Base-by-base conservation (phyloP, 345 rosid species). In the Melastoma malabathricum region DNA sequence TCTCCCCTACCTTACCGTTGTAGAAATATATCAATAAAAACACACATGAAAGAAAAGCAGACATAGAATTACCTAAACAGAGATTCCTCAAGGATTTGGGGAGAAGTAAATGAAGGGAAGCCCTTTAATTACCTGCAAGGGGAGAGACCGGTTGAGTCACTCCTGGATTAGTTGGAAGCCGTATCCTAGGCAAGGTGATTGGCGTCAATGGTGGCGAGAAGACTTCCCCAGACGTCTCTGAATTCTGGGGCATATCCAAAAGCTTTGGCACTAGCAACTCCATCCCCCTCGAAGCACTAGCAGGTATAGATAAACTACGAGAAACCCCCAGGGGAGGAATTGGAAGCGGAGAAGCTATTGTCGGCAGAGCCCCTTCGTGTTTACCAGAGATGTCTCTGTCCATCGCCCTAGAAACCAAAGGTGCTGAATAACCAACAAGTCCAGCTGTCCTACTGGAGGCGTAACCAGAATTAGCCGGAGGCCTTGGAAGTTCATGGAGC, bases 401-500 rank as follows among this genome's bases (percentile, higher is more conserved):
- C 39, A 67, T 72, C 61, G 74, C 71, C 77, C 70, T 72, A 14
- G 72, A 67, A n/a, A 75, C 67, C 68, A 88, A 55, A 10, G 95
- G 99, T 15, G 88, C 94, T 18, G 97, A 93, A 60, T 77, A 72
- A 54, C 89, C 90, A 46, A 72, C 50, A 20, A 59, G 41, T 50
- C 66, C 62, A 15, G 59, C 58, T 27, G 74, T 71, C 59, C 73
- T 80, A 43, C 79, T 64, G 6, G 81, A 55, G 56, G 67, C 70
- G 52, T 62, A 25, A 20, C 46, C 50, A 31, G 68, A 69, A 66
- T 64, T 73, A 43, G 65, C 67, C 2, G 94, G 94, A 22, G 97
- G 99, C 75, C 95, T 81, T 25, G 99, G 99, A 68, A 93, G 99
- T 66, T 88, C 99, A 68, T 93, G 99, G 58, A 93, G 95, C 74